Conservation (phyloP, 805 yeast genomes). For the Tetrapisispora namnaoensis region DNA sequence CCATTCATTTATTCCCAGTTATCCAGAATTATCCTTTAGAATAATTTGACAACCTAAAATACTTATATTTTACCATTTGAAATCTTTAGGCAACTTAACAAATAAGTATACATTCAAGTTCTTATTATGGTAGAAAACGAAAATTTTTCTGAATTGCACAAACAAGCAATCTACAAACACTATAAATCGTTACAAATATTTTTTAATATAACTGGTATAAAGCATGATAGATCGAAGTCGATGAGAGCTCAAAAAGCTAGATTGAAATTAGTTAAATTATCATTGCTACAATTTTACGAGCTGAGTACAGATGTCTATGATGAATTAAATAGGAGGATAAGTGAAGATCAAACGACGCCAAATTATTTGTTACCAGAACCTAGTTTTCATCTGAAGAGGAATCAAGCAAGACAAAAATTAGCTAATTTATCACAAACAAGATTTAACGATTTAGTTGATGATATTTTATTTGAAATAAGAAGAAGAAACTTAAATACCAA, state of each 20-base stretch:
- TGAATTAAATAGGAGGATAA: conserved; percentile 73
- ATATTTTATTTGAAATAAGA: conserved; percentile 77
- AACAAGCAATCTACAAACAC: conserved; percentile 17
- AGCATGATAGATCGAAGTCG: conserved; percentile 27
- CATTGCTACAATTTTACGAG: conserved; percentile 76
- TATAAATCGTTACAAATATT: conserved; percentile 21
- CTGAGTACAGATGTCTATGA: conserved; percentile 91
- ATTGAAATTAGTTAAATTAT: conserved; percentile 70
- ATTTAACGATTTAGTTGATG: conserved; percentile 84
- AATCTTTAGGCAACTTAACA: background rate
- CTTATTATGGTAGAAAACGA: background rate
- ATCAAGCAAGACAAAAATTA: conserved; percentile 88
- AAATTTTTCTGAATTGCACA: conserved; percentile 7
- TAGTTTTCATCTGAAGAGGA: conserved; percentile 83
- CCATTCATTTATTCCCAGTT: background rate
- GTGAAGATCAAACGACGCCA: conserved; percentile 48
- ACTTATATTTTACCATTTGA: too few relatives aligned
- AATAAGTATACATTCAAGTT: background rate
- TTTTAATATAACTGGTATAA: conserved; percentile 21
- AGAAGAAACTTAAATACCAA: conserved; percentile 50
- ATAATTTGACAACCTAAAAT: too few relatives aligned
- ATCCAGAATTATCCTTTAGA: too few relatives aligned
- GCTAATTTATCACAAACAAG: conserved; percentile 73
- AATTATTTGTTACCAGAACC: conserved; percentile 59
- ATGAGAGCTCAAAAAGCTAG: conserved; percentile 70